Evolutionary conservation across 306 rosid genomes (phyloP), one percentile per base, ranked within the genome.

Genomic region (Vigna angularis): DNA sequence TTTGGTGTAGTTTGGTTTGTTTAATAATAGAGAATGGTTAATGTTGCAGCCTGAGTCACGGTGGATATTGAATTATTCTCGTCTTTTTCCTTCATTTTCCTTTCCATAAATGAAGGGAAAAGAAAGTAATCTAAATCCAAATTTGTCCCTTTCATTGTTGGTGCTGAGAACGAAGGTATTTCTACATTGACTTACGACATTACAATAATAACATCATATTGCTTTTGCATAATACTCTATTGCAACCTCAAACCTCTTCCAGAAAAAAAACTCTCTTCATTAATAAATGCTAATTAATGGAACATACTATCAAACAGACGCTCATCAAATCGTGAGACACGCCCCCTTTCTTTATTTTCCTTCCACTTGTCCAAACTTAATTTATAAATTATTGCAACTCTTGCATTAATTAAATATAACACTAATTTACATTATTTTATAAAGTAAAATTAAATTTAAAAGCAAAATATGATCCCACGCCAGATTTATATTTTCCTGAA

Each of bases 161-260:
- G 65, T 62, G 80, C 18, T 66, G 79, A n/a, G 80, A 74, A 66
- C 64, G 4, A 47, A 50, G 65, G 16, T 38, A 44, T 48, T 66
- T 49, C 76, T n/a, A 56, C n/a, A 34, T 74, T 80, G 84, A 73
- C 79, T 66, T 47, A 11, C 47, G 4, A 22, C 40, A 4, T 16
- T 44, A 17, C 11, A 56, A 44, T 30, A 7, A 1, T 30, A 7
- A 1, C 3, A 40, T 40, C 6, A 45, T 48, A 10, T 51, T 62
- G 16, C 48, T 70, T 71, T 51, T 71, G 6, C 66, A 50, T 38
- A 52, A 18, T 72, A 7, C 12, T 61, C 18, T 40, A 45, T 30
- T 70, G 14, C 22, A 1, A 40, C 2, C 45, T 38, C 53, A 57
- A 24, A 14, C 20, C 70, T 47, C 20, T 30, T 9, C 13, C 16